Conservation (phyloP, 108 stramenopile species). For the Aurantiochytrium sp. region DNA sequence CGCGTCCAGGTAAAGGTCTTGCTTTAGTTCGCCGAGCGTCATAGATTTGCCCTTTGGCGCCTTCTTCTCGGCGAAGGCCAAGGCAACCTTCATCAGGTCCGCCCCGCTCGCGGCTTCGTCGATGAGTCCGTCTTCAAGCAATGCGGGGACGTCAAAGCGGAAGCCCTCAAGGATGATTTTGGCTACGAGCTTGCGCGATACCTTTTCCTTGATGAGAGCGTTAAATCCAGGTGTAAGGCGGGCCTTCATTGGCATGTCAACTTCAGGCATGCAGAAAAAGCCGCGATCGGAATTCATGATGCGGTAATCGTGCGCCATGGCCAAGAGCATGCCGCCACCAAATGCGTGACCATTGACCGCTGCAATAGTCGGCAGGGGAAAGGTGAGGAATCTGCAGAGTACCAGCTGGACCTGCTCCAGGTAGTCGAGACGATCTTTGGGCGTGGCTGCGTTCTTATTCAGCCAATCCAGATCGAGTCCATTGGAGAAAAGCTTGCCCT, state of each 20-base stretch:
- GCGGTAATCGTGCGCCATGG: constrained; percentile 55
- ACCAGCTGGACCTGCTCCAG: constrained; percentile 7
- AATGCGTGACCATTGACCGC: constrained; percentile 62
- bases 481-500: constrained; percentile 56
- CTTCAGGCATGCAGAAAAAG: constrained; percentile 55
- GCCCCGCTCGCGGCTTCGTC: neutral
- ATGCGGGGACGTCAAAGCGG: neutral
- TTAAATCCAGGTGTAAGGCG: constrained; percentile 57
- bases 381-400: constrained; percentile 44
- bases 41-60: neutral
- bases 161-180: neutral
- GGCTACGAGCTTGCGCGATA: constrained; percentile 7
- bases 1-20: neutral
- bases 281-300: constrained; percentile 55
- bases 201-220: constrained; percentile 57
- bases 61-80: neutral
- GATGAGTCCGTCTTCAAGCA: neutral
- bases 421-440: neutral
- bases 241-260: constrained; percentile 40
- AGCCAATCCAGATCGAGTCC: constrained; percentile 58
- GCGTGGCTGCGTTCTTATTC: neutral
- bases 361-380: constrained; percentile 45
- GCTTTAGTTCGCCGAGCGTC: neutral
- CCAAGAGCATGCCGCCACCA: constrained; percentile 57
- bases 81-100: neutral